Conservation (phyloP, 352 stramenopile genomes). For the Phytophthora constricta region DNA sequence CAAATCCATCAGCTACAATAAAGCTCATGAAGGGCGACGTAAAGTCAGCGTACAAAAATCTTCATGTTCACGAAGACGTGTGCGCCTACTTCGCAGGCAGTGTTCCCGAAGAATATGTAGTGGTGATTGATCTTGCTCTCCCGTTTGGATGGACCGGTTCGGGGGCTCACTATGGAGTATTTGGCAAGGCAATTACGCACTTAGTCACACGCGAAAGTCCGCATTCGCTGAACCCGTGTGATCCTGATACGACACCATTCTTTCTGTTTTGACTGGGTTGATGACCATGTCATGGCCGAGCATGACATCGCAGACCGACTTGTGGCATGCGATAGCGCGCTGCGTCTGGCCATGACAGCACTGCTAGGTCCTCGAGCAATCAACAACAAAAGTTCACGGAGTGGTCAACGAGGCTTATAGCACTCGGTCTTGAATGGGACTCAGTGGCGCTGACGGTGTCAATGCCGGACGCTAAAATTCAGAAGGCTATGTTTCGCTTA, state of each 20-base stretch:
- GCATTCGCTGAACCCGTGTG: background rate
- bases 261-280: background rate
- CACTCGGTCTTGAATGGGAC: background rate
- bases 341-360: background rate
- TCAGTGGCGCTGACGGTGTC: background rate
- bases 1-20: background rate
- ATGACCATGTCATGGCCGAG: background rate
- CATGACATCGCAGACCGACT: background rate
- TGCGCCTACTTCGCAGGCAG: conserved; percentile 4
- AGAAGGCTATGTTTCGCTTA: background rate
- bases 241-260: background rate
- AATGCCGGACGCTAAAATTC: background rate
- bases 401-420: background rate
- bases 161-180: background rate
- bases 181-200: background rate
- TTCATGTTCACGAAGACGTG: background rate
- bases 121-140: background rate
- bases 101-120: background rate
- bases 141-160: background rate
- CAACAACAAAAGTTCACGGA: background rate
- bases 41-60: background rate
- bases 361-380: background rate
- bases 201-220: background rate
- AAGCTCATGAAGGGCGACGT: conserved; percentile 7
- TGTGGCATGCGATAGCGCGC: background rate